These are phyloP conservation scores for Nitzschia sp. DNA, from an alignment of 108 stramenopile genomes.

Conservation along the genomic window DNA sequence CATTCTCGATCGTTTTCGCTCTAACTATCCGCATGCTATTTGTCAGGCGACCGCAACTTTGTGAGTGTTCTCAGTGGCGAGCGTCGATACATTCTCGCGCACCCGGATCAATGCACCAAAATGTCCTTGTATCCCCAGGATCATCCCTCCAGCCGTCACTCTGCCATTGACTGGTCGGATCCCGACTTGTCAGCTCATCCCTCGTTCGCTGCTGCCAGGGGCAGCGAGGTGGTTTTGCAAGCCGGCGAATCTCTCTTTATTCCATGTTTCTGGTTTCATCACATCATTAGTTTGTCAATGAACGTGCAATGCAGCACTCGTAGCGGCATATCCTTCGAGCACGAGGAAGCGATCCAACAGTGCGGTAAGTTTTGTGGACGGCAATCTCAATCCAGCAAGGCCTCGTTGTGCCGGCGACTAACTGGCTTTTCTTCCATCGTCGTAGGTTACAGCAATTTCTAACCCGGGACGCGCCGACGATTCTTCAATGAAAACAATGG, in stretches of 20 bases:
- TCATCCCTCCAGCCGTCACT: constrained; percentile 81
- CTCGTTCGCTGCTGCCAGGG: constrained; percentile 46
- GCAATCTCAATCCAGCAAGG: no score
- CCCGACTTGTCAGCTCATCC: constrained; percentile 82
- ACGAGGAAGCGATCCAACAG: constrained; percentile 3
- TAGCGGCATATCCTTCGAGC: constrained; percentile 40
- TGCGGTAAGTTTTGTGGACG: no score
- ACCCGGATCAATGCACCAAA: constrained; percentile 79
- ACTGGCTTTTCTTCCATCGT: no score
- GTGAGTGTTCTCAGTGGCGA: constrained; percentile 78
- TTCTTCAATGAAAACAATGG: no score
- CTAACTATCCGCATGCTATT: constrained; percentile 33
- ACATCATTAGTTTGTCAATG: constrained; percentile 80
- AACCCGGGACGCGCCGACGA: no score
- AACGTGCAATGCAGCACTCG: constrained; percentile 94
- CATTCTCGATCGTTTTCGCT: not conserved
- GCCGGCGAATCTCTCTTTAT: constrained; percentile 91
- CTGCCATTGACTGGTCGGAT: constrained; percentile 85
- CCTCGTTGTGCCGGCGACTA: no score
- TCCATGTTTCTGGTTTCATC: constrained; percentile 94
- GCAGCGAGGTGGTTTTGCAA: constrained; percentile 86
- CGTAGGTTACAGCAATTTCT: no score
- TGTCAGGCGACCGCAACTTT: constrained; percentile 68
- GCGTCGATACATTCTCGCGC: constrained; percentile 85
- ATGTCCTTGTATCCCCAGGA: constrained; percentile 71